Percentiles rank a stretch among this genome's conserved stretches.
These are phyloP conservation scores for Lepidium campestre DNA, from an alignment of 441 rosid genomes.

Conservation along the genomic window DNA sequence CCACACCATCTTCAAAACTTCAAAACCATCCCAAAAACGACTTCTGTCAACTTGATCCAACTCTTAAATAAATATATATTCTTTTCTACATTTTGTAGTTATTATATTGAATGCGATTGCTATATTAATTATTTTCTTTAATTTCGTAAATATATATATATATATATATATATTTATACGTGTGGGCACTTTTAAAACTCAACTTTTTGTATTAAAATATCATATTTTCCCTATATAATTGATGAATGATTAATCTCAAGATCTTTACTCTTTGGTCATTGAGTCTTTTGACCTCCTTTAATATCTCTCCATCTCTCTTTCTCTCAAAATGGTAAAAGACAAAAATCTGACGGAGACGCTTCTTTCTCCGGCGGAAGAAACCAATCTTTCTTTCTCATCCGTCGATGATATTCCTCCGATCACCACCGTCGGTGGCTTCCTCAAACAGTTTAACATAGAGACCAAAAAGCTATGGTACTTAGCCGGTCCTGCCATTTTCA, in stretches of 20 bases:
- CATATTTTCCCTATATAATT: neutral
- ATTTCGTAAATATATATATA: too few species aligned
- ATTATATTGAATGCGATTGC: too few species aligned
- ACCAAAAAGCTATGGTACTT: slow-evolving; percentile 43
- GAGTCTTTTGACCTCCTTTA: neutral
- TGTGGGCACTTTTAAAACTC: neutral
- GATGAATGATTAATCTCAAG: neutral
- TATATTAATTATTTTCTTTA: too few species aligned
- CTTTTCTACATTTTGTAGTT: too few species aligned
- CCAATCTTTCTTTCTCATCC: slow-evolving; percentile 7
- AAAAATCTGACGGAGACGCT: slow-evolving; percentile 37
- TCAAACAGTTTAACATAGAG: slow-evolving; percentile 31
- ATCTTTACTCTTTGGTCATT: slow-evolving; percentile 6
- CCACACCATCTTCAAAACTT: too few species aligned
- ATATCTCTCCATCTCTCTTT: slow-evolving; percentile 8
- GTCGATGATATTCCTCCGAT: slow-evolving; percentile 40
- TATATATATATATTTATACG: too few species aligned
- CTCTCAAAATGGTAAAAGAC: slow-evolving; percentile 33
- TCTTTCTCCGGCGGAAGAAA: slow-evolving; percentile 7
- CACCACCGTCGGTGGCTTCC: slow-evolving; percentile 33
- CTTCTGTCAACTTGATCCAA: too few species aligned
- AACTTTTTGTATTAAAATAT: neutral
- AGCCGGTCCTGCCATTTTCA: slow-evolving; percentile 52
- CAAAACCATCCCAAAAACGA: too few species aligned
- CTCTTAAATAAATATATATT: too few species aligned